Conservation (phyloP, 225 moss, liverwort and hornwort species). For the Rhytidiadelphus loreus region DNA sequence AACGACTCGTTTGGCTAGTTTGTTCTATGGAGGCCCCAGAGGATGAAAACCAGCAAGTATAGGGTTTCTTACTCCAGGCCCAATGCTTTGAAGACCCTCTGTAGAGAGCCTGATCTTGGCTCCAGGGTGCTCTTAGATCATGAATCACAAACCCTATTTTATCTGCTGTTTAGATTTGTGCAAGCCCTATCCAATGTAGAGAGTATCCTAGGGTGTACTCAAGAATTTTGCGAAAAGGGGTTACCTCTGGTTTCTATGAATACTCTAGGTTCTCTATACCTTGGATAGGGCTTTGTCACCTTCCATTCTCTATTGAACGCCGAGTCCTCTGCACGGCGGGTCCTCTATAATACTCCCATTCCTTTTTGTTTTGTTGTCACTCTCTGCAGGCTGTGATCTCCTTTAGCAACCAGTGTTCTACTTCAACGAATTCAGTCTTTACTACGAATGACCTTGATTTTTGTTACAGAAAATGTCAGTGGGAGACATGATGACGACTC, state of each 20-base stretch:
- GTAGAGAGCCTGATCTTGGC: background rate
- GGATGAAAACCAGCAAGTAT: background rate
- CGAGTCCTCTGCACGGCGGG: background rate
- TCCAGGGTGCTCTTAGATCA: background rate
- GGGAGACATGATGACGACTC: constrained; percentile 74
- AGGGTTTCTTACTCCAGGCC: background rate
- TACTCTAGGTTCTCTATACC: background rate
- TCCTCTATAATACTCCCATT: background rate
- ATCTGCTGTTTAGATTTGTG: background rate
- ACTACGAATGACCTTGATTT: background rate
- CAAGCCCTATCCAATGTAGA: background rate
- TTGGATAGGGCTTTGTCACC: background rate
- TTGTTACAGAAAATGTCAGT: constrained; percentile 57
- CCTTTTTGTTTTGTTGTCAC: background rate
- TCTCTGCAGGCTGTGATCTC: background rate
- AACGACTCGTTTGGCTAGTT: background rate
- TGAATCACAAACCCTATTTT: background rate
- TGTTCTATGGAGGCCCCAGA: background rate
- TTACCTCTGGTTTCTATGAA: background rate
- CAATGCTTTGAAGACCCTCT: background rate
- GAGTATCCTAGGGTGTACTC: background rate
- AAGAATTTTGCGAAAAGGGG: background rate
- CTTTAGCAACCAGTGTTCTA: background rate
- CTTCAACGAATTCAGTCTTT: background rate
- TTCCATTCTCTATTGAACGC: background rate